Percentiles rank a stretch among this genome's conserved stretches.
These are phyloP conservation scores for Melampsora larici-populina DNA, from an alignment of 1,284 basidiomycete species.

Conservation along the genomic window DNA sequence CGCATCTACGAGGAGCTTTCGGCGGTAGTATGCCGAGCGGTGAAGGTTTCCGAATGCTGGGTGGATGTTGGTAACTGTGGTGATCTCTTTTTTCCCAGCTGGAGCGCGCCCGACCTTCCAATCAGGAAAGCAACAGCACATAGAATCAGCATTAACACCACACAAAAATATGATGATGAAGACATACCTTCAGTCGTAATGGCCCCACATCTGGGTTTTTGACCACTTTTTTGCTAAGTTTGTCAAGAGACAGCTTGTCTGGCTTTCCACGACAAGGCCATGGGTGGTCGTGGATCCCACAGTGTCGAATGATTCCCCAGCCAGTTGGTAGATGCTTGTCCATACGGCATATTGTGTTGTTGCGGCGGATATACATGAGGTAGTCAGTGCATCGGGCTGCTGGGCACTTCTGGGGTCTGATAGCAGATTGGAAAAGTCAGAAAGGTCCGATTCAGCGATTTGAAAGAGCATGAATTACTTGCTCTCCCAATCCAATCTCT, in stretches of 20 bases:
- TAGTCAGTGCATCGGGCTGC: too few species aligned
- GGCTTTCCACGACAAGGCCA: slow-evolving; percentile 5
- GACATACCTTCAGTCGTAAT: not conserved
- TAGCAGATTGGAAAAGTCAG: too few species aligned
- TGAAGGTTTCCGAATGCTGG: not conserved
- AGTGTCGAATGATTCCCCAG: slow-evolving; percentile 7
- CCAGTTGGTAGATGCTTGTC: not conserved
- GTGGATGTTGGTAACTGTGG: not conserved
- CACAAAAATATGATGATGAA: not conserved
- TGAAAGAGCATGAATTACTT: too few species aligned
- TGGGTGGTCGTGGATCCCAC: not conserved
- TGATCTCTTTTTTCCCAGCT: not conserved
- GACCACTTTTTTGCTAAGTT: not conserved
- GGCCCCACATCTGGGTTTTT: not conserved
- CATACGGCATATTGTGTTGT: not conserved
- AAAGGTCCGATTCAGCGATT: too few species aligned
- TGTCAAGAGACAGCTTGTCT: not conserved
- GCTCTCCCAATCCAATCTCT: too few species aligned
- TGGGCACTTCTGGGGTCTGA: too few species aligned
- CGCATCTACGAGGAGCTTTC: not conserved
- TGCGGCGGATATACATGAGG: too few species aligned
- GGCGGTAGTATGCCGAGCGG: not conserved
- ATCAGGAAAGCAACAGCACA: not conserved
- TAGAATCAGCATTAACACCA: too few species aligned
- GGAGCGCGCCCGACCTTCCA: not conserved